Evolutionary conservation across 805 yeast genomes (phyloP).

Genomic region (Kregervanrija delftensis): DNA sequence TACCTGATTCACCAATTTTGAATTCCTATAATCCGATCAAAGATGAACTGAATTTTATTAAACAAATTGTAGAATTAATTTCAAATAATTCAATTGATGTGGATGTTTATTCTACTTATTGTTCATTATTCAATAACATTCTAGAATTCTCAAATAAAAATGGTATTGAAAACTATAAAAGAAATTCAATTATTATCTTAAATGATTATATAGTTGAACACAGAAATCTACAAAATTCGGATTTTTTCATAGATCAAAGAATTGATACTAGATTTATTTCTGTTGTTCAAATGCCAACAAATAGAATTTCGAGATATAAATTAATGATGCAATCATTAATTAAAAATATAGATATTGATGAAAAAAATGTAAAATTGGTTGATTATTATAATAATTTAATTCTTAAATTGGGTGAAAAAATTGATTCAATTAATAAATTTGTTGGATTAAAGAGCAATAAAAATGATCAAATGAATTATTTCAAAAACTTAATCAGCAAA

Average conservation of each 20-base stretch:
- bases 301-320: conserved; percentile 43
- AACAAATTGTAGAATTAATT: conserved; percentile 14
- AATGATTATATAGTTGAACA: conserved; percentile 24
- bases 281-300: conserved; percentile 46
- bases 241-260: conserved; percentile 30
- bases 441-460: conserved; percentile 15
- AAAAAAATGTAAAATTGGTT: conserved; percentile 16
- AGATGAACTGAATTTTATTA: conserved; percentile 17
- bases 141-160: conserved; percentile 15
- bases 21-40: conserved; percentile 15
- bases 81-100: conserved; percentile 17
- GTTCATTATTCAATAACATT: conserved; percentile 19
- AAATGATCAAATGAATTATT: conserved; percentile 10
- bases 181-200: conserved; percentile 14
- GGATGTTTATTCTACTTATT: conserved; percentile 19
- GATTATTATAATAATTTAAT: conserved; percentile 19
- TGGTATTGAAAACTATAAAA: conserved; percentile 20
- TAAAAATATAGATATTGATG: conserved; percentile 20
- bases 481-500: conserved; percentile 12
- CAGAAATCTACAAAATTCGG: conserved; percentile 5
- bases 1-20: conserved; percentile 19
- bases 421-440: conserved; percentile 18
- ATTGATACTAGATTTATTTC: conserved; percentile 49
- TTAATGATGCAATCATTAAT: conserved; percentile 39
- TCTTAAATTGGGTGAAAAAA: conserved; percentile 13